phyloP scores from a whole-genome alignment of 176 grass and related monocot species.

The Bromus sterilis region DNA sequence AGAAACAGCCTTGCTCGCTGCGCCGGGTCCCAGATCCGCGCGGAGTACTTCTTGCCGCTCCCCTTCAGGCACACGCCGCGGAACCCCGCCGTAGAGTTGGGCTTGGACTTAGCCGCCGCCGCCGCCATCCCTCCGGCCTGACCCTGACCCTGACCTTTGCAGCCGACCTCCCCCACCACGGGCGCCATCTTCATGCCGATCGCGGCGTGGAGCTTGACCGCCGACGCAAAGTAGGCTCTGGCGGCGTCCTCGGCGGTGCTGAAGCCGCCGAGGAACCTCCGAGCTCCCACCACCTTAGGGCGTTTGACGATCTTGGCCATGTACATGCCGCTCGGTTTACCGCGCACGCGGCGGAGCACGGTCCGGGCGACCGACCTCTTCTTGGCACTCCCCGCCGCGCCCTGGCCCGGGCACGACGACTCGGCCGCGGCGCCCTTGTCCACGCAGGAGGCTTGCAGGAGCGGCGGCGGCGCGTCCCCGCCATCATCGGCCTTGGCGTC shows the following conservation, averaged over 20 bases:
- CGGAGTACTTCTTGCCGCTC: background rate
- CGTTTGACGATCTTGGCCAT: background rate
- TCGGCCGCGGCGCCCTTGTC: too few species aligned
- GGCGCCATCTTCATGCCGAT: background rate
- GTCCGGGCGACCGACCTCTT: background rate
- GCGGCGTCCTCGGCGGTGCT: conserved; percentile 73
- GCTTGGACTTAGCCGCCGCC: background rate
- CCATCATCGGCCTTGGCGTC: too few species aligned
- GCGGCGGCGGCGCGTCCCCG: too few species aligned
- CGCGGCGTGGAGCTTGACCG: background rate
- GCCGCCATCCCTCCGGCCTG: background rate
- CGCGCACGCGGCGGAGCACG: background rate
- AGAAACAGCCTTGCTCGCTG: conserved; percentile 34
- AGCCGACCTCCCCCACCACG: background rate
- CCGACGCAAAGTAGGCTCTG: conserved; percentile 29
- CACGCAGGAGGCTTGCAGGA: background rate
- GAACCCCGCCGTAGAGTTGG: background rate
- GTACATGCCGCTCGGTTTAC: background rate
- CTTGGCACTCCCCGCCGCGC: too few species aligned
- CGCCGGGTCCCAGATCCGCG: background rate
- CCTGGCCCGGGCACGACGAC: background rate
- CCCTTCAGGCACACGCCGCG: background rate
- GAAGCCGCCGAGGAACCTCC: conserved; percentile 61
- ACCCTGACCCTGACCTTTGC: background rate
- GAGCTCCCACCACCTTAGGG: background rate